phyloP scores from a whole-genome alignment of 2,329 filamentous ascomycete species.

The Penicillium capsulatum region DNA sequence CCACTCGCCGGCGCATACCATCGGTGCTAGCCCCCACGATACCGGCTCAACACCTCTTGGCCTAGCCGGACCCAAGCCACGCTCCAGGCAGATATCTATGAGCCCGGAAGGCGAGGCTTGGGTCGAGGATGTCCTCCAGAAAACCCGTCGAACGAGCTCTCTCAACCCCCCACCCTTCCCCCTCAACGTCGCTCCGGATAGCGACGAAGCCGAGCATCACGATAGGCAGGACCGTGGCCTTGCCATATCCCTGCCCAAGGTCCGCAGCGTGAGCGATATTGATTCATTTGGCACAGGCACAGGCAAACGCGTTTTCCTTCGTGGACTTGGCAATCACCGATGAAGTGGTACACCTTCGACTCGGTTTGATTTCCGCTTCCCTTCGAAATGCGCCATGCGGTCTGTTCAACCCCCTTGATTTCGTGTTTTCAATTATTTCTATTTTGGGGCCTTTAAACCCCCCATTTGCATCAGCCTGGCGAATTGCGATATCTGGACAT shows the following conservation, averaged over 20 bases:
- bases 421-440: background rate
- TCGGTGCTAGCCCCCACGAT: conserved; percentile 11
- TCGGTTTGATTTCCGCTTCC: background rate
- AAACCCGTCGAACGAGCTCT: conserved; percentile 40
- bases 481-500: conserved; percentile 16
- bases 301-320: conserved; percentile 38
- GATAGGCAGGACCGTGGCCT: conserved; percentile 12
- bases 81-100: conserved; percentile 39
- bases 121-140: conserved; percentile 46
- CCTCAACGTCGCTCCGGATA: conserved; percentile 10
- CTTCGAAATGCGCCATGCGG: too few species aligned
- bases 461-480: conserved; percentile 26
- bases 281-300: conserved; percentile 33
- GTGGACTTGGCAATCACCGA: conserved; percentile 31
- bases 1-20: conserved; percentile 24
- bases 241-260: conserved; percentile 25
- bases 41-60: conserved; percentile 40
- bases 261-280: conserved; percentile 41
- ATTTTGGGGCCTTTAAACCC: conserved; percentile 4
- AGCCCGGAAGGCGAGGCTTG: conserved; percentile 46
- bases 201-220: conserved; percentile 8
- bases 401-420: background rate
- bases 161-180: conserved; percentile 27
- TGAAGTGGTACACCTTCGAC: conserved; percentile 3
- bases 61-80: conserved; percentile 43